Evolutionary conservation across 164 flowering plant species (phyloP), one percentile per base, ranked within the genome.

Genomic region (grape (Vitis vinifera)): DNA sequence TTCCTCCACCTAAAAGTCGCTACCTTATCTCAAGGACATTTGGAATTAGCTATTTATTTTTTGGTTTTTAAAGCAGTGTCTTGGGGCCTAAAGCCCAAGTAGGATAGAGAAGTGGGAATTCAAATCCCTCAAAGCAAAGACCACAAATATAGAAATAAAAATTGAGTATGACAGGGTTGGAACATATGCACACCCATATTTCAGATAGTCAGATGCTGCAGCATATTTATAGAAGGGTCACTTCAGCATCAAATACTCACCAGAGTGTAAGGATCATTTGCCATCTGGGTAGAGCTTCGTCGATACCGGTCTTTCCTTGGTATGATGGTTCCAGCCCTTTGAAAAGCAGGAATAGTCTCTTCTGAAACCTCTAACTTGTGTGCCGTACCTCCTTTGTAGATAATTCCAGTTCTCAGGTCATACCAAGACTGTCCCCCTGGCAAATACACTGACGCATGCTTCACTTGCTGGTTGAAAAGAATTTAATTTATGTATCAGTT

Each of bases 211-310:
- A 37, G 6, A 37, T 37, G 7, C 7, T 37, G 44, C 4, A 37
- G 59, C 16, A 65, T 19, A 37, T 16, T 13, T 16, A 1, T 9
- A 8, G n/a, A 12, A 70, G 14, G 13, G 30, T 6, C 27, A 19
- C 60, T 11, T 31, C 47, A 65, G 61, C 17, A 56, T 23, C 48
- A 81, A 67, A 50, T 44, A 74, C 88, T n/a, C 89, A 96, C 99
- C 97, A 96, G 80, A 64, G 99, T 93, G 73, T 85, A 96, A 58
- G 99, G 99, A 84, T 96, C 99, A 59, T 88, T 81, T 56, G 72
- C 87, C 99, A 93, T 96, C 80, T 93, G 99, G 4, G 93, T 88
- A 64, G 98, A 86, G 78, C 99, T 96, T 74, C 99, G 83, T 23
- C 99, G 91, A 69, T 68, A 84, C 58, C 99, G 85, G 71, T 96